A percentile compares a stretch with the other conserved stretches of the same genome.
Evolutionary conservation across 345 rosid genomes (phyloP).

Genomic region (Pugionium dolabratum): DNA sequence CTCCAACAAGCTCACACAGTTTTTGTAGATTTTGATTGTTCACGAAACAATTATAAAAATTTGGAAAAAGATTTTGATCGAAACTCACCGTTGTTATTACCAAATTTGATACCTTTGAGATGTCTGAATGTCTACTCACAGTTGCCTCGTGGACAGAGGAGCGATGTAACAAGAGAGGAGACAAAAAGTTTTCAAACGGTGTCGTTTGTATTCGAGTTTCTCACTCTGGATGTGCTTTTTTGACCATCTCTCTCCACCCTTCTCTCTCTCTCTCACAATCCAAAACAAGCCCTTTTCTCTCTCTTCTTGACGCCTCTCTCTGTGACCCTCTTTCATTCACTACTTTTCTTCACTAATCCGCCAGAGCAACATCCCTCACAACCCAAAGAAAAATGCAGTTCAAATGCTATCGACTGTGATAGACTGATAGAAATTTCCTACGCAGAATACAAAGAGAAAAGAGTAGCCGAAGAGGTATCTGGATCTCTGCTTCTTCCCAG

Average conservation of each 20-base stretch:
- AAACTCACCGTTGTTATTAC: slow-evolving; percentile 19
- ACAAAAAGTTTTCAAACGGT: slow-evolving; percentile 11
- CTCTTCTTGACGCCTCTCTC: slow-evolving; percentile 22
- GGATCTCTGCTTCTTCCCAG: slow-evolving; percentile 37
- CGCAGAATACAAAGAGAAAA: slow-evolving; percentile 19
- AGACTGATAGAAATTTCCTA: neutral
- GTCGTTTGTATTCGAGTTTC: slow-evolving; percentile 19
- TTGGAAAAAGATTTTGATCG: slow-evolving; percentile 1
- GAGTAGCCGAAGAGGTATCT: slow-evolving; percentile 29
- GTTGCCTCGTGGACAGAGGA: slow-evolving; percentile 29
- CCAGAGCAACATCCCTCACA: slow-evolving; percentile 15
- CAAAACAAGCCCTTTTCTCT: slow-evolving; percentile 14
- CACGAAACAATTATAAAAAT: neutral
- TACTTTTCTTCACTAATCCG: slow-evolving; percentile 22
- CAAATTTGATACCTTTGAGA: slow-evolving; percentile 33
- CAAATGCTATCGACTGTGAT: neutral
- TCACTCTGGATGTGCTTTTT: neutral
- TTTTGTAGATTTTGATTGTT: slow-evolving; percentile 23
- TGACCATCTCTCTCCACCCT: neutral
- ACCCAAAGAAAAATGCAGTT: slow-evolving; percentile 25
- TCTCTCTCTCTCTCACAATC: slow-evolving; percentile 19
- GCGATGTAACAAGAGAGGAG: slow-evolving; percentile 20
- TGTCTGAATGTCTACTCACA: slow-evolving; percentile 24
- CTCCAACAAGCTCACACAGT: neutral
- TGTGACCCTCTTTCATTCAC: slow-evolving; percentile 7